Conservation (phyloP, 257 asterid genomes). For the Henckelia pumila region DNA sequence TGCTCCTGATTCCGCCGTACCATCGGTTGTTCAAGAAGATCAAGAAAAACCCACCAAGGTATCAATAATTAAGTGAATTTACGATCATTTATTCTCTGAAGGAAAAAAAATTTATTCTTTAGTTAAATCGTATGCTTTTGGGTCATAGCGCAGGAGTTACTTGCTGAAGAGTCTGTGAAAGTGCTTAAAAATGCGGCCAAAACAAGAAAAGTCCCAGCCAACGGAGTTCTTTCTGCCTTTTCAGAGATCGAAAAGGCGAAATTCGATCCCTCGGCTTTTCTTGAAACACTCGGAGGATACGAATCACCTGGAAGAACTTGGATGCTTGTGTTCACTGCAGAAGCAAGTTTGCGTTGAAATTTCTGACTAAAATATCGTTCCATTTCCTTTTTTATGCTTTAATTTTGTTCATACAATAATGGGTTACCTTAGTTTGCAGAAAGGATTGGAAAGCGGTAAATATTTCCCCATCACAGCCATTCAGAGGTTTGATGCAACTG, state of each 20-base stretch:
- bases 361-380: background rate
- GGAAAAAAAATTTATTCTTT: no score
- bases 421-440: constrained; percentile 40
- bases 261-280: constrained; percentile 65
- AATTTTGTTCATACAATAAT: constrained; percentile 14
- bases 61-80: background rate
- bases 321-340: constrained; percentile 94
- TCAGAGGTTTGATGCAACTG: constrained; percentile 95
- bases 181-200: constrained; percentile 83
- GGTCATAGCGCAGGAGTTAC: constrained; percentile 41
- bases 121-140: no score
- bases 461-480: constrained; percentile 93
- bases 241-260: constrained; percentile 79
- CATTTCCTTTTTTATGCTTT: background rate
- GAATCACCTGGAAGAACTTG: constrained; percentile 90
- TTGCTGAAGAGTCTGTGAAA: constrained; percentile 56
- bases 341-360: constrained; percentile 37
- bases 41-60: constrained; percentile 41
- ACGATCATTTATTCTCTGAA: background rate
- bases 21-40: constrained; percentile 36
- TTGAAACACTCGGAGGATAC: constrained; percentile 84
- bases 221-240: constrained; percentile 67
- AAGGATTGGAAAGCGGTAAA: constrained; percentile 55
- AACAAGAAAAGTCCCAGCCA: constrained; percentile 63
- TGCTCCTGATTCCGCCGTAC: constrained; percentile 34